Percentiles rank a stretch among this genome's conserved stretches.
These are phyloP conservation scores for Aspergillus egyptiacus DNA, from an alignment of 495 filamentous ascomycete species.

Conservation along the genomic window DNA sequence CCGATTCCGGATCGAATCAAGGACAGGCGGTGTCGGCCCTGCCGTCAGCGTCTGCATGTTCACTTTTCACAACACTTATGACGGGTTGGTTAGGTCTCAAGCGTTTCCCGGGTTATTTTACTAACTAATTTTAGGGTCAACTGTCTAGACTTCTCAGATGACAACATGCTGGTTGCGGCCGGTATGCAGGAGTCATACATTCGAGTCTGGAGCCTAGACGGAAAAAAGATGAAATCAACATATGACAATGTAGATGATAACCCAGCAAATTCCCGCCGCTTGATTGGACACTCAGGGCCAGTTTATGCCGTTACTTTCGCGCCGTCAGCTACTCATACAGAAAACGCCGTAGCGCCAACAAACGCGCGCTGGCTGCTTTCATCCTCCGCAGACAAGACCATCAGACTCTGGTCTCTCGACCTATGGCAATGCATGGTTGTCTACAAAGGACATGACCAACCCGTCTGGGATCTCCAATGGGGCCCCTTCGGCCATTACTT, in stretches of 20 bases:
- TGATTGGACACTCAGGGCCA: constrained; percentile 86
- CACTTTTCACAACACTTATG: constrained; percentile 93
- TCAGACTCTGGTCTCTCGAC: constrained; percentile 90
- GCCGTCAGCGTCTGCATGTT: constrained; percentile 88
- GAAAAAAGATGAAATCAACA: constrained; percentile 52
- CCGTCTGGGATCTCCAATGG: constrained; percentile 83
- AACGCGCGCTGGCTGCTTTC: constrained; percentile 74
- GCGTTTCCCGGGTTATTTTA: not conserved
- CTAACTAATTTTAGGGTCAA: constrained; percentile 58
- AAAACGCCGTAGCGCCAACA: constrained; percentile 48
- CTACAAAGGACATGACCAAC: constrained; percentile 85
- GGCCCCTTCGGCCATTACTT: constrained; percentile 97
- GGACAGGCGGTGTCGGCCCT: constrained; percentile 73
- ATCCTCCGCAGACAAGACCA: constrained; percentile 75
- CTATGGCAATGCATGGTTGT: constrained; percentile 83
- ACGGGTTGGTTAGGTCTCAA: constrained; percentile 55
- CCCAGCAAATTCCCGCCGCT: constrained; percentile 63
- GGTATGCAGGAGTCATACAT: constrained; percentile 93
- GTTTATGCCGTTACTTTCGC: constrained; percentile 89
- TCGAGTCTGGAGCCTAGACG: constrained; percentile 84
- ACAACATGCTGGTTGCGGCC: constrained; percentile 74
- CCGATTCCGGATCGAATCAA: constrained; percentile 72
- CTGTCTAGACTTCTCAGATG: constrained; percentile 88
- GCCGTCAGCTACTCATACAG: constrained; percentile 56
- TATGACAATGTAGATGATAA: constrained; percentile 41